phyloP scores from a whole-genome alignment of 495 filamentous ascomycete genomes.

The Penicillium egyptiacum region DNA sequence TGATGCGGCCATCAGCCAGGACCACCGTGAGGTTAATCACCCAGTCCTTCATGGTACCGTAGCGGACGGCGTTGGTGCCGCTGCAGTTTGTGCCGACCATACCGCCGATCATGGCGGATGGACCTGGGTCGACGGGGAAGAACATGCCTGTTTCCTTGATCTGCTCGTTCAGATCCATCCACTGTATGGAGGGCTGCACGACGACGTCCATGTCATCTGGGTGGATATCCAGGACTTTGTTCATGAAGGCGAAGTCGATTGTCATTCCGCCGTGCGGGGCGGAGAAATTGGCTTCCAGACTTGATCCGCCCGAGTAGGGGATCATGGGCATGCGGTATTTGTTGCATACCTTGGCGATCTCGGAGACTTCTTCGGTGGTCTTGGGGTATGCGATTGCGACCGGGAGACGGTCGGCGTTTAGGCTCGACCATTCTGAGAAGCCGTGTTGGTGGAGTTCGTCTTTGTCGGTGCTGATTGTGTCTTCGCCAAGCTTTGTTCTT shows the following conservation, averaged over 20 bases:
- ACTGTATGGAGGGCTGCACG: constrained; percentile 87
- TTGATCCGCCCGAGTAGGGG: constrained; percentile 84
- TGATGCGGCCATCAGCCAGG: constrained; percentile 84
- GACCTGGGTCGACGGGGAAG: constrained; percentile 83
- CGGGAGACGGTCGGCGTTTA: constrained; percentile 73
- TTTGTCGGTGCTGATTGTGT: constrained; percentile 77
- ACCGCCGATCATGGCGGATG: constrained; percentile 78
- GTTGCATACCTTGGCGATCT: constrained; percentile 77
- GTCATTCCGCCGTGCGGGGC: constrained; percentile 82
- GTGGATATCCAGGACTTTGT: constrained; percentile 74
- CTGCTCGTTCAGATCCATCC: constrained; percentile 83
- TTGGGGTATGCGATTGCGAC: constrained; percentile 81
- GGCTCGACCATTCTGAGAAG: constrained; percentile 86
- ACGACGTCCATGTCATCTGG: constrained; percentile 89
- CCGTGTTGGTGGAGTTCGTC: constrained; percentile 81
- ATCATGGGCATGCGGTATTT: constrained; percentile 81
- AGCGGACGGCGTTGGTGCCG: constrained; percentile 90
- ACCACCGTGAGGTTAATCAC: constrained; percentile 89
- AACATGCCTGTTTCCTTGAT: constrained; percentile 77
- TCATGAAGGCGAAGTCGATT: constrained; percentile 87
- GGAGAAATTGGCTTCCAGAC: constrained; percentile 85
- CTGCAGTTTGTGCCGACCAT: constrained; percentile 95
- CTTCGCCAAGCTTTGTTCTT: constrained; percentile 58
- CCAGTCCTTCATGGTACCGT: constrained; percentile 97
- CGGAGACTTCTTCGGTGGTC: constrained; percentile 75